Conservation (phyloP, 148 eudicot genomes). For the Bassia scoparia region DNA sequence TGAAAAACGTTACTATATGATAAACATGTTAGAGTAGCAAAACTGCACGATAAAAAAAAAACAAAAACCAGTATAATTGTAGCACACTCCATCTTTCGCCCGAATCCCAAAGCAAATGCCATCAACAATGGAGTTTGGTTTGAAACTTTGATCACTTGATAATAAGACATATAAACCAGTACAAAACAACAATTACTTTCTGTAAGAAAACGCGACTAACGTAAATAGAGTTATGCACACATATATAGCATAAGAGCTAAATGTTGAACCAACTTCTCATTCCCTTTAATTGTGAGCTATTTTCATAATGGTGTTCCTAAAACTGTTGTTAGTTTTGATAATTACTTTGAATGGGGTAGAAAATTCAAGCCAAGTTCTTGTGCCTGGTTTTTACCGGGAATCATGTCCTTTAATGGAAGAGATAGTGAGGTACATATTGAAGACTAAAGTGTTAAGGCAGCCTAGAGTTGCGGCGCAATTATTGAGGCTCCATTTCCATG, state of each 20-base stretch:
- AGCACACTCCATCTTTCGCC: slow-evolving; percentile 23
- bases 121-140: slow-evolving; percentile 29
- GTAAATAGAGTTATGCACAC: background rate
- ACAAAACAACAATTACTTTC: slow-evolving; percentile 11
- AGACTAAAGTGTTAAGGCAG: slow-evolving; percentile 45
- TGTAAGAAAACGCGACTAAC: background rate
- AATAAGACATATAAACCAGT: slow-evolving; percentile 7
- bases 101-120: slow-evolving; percentile 14
- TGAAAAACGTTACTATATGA: slow-evolving; percentile 2
- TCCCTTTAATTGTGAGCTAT: background rate
- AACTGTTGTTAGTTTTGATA: slow-evolving; percentile 14
- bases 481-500: slow-evolving; percentile 67
- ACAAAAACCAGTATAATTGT: slow-evolving; percentile 16
- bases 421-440: slow-evolving; percentile 44
- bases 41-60: slow-evolving; percentile 13
- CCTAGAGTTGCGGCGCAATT: slow-evolving; percentile 63
- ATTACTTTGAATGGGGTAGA: slow-evolving; percentile 19
- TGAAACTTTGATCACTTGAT: slow-evolving; percentile 15
- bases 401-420: slow-evolving; percentile 50
- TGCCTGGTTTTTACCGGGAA: slow-evolving; percentile 42
- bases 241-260: background rate
- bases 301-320: slow-evolving; percentile 15
- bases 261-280: background rate
- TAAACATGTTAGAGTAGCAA: background rate
- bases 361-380: slow-evolving; percentile 26